Evolutionary conservation across 257 asterid species (phyloP).

Genomic region (Jasminum sambac): DNA sequence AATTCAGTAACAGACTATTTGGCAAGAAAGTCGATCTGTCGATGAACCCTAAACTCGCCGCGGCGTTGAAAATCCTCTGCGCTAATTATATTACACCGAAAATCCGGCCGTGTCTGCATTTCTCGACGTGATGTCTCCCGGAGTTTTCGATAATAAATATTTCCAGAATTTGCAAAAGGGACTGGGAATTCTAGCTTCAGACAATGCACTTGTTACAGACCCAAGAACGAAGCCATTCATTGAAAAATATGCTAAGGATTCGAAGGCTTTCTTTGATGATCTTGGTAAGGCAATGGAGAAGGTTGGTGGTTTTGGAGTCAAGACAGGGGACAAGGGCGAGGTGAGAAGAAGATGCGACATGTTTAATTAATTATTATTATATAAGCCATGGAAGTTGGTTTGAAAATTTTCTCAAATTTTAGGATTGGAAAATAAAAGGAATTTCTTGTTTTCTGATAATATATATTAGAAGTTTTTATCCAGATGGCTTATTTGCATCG

Average conservation of each 20-base stretch:
- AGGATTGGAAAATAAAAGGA: neutral
- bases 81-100: slow-evolving; percentile 37
- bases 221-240: slow-evolving; percentile 50
- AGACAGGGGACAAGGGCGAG: slow-evolving; percentile 70
- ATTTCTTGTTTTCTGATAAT: neutral
- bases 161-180: slow-evolving; percentile 65
- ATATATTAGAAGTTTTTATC: neutral
- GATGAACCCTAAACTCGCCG: slow-evolving; percentile 61
- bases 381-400: neutral
- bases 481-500: neutral
- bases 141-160: slow-evolving; percentile 65
- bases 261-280: slow-evolving; percentile 59
- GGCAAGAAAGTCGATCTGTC: slow-evolving; percentile 34
- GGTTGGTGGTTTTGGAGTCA: slow-evolving; percentile 59
- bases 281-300: slow-evolving; percentile 85
- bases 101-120: slow-evolving; percentile 77
- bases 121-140: slow-evolving; percentile 71
- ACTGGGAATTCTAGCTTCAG: slow-evolving; percentile 65
- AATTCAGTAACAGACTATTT: slow-evolving; percentile 56
- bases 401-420: neutral
- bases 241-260: slow-evolving; percentile 53
- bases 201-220: slow-evolving; percentile 58
- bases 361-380: slow-evolving; percentile 34
- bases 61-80: slow-evolving; percentile 57
- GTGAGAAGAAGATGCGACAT: slow-evolving; percentile 88